These are phyloP conservation scores for Calamus simplicifolius DNA, from an alignment of 176 grass and related monocot species.

Conservation along the genomic window DNA sequence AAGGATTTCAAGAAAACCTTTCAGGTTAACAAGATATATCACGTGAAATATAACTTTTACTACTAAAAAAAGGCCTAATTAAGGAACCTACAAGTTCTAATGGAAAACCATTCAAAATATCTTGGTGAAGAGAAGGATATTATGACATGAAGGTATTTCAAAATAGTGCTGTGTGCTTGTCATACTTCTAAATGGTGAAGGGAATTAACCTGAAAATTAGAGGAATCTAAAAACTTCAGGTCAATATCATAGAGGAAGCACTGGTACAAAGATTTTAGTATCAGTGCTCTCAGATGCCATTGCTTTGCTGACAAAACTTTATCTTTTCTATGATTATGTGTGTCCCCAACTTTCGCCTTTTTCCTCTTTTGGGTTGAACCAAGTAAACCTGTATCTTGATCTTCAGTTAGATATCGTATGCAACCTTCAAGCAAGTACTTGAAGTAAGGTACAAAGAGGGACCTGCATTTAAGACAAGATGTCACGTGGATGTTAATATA, in stretches of 20 bases:
- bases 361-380: slow-evolving; percentile 58
- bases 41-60: no score
- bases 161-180: no score
- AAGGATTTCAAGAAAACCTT: no score
- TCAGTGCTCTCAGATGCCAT: slow-evolving; percentile 72
- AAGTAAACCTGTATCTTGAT: slow-evolving; percentile 28
- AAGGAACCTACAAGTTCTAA: no score
- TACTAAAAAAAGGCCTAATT: no score
- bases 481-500: slow-evolving; percentile 13
- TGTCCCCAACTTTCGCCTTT: slow-evolving; percentile 50
- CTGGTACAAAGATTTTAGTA: slow-evolving; percentile 75
- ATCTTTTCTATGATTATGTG: slow-evolving; percentile 33
- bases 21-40: no score
- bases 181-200: no score
- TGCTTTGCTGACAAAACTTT: slow-evolving; percentile 32
- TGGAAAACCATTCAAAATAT: no score
- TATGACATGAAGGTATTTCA: no score
- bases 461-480: slow-evolving; percentile 37
- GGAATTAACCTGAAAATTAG: slow-evolving; percentile 63
- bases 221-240: slow-evolving; percentile 70
- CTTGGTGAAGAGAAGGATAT: no score
- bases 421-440: slow-evolving; percentile 76
- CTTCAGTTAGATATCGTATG: slow-evolving; percentile 48
- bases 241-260: slow-evolving; percentile 85
- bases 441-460: slow-evolving; percentile 94